Evolutionary conservation across 805 yeast species (phyloP), one percentile per base, ranked within the genome.

Genomic region (Kodamaea fukazawae): DNA sequence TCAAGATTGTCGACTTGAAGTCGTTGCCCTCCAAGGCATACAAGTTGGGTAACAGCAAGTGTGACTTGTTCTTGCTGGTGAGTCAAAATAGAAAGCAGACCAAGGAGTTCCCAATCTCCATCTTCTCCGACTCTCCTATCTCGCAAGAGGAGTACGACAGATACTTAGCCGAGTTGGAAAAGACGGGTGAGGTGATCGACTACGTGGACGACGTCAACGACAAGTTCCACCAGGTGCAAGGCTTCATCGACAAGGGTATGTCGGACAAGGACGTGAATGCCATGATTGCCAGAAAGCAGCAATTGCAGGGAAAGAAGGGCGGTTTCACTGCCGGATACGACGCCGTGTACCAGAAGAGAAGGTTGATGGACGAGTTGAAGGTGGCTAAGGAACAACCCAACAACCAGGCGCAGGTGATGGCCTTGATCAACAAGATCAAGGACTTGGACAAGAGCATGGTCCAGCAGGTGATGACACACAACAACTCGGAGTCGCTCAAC

Each of bases 31-130:
- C 60, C 27, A 68, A 63, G 41, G 63, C 67, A 8, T 77, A 77
- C 51, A 58, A 58, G 26, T 49, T 77, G 32, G 60, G 67, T 12
- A 68, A 62, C 17, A 65, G 61, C 40, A 70, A 68, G 45, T 70
- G 74, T 42, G 76, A 75, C 46, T 59, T 72, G 10, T 80, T 76
- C 48, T 70, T 91, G 48, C 70, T 78, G 38, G 91, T 87, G 10
- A 75, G 90, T n/a, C 95, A 87, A 57, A 96, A 96, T 36, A 73
- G 74, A 36, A 78, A 81, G 28, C 79, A 75, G 47, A 80, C 81
- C 46, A 85, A 83, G 50, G 76, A 75, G 32, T 81, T 90, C 48
- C 91, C 86, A 31, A 79, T 93, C 74, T 78, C 78, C 31, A 79
- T 78, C 36, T 81, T 93, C 53, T 83, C 95, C 34, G 96, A 93